Conservation (phyloP, 2,329 filamentous ascomycete species). For the Scopulariopsis brevicaulis region DNA sequence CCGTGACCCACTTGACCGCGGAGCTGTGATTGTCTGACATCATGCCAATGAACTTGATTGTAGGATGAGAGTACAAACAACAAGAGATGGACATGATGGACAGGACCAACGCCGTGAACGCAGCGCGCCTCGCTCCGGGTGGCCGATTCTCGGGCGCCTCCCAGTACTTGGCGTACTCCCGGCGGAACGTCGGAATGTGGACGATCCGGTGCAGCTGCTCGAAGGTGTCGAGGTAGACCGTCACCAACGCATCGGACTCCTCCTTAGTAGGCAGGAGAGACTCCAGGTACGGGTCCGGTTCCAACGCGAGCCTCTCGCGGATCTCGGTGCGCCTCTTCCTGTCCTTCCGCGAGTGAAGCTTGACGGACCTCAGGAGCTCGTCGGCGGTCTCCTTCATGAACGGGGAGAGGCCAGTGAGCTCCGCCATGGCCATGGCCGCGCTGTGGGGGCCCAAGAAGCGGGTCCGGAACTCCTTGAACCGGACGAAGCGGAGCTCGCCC, state of each 20-base stretch:
- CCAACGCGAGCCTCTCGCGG: constrained; percentile 34
- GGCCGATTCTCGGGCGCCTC: constrained; percentile 18
- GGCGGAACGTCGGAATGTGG: constrained; percentile 46
- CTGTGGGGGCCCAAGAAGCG: constrained; percentile 51
- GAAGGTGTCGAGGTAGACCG: constrained; percentile 41
- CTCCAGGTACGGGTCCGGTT: constrained; percentile 37
- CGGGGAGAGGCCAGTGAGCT: constrained; percentile 43
- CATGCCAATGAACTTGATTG: constrained; percentile 44
- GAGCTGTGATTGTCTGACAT: constrained; percentile 43
- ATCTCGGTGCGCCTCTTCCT: constrained; percentile 40
- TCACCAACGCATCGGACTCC: constrained; percentile 35
- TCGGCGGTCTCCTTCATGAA: constrained; percentile 54
- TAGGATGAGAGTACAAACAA: constrained; percentile 40
- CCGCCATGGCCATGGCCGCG: constrained; percentile 47
- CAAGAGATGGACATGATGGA: constrained; percentile 48
- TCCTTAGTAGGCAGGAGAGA: constrained; percentile 33
- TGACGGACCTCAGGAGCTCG: constrained; percentile 48
- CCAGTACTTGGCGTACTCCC: constrained; percentile 46
- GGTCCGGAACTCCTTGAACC: constrained; percentile 47
- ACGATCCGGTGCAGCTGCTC: constrained; percentile 45
- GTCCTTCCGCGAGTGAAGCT: constrained; percentile 41
- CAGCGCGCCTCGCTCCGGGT: constrained; percentile 27
- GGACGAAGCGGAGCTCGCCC: constrained; percentile 44
- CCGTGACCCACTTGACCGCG: constrained; percentile 44
- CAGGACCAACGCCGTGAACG: constrained; percentile 47